Evolutionary conservation across 176 grass and related monocot species (phyloP), one percentile per base, ranked within the genome.

Genomic region (Poa annua): DNA sequence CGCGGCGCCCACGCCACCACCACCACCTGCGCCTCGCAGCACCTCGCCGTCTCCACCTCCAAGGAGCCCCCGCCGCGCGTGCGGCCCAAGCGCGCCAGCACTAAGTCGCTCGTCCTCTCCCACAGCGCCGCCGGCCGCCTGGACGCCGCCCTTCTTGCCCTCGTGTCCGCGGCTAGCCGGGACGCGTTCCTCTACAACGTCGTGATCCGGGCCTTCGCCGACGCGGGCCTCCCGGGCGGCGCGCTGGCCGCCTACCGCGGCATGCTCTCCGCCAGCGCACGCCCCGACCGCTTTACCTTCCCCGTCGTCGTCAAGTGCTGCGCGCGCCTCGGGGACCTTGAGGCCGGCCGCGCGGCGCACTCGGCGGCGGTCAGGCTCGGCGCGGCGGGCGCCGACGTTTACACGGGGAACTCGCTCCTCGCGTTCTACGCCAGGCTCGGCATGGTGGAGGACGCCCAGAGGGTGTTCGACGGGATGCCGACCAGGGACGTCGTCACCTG

Each of bases 401-500:
- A 88, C 83, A 76, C 82, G 33, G 81, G 80, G 83, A 98, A 95
- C 80, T 89, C 96, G 41, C 90, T 98, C 53, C 62, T 95, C 21
- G 60, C 82, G 1, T 74, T 98, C 82, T 95, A 95, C 42, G 83
- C 57, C 15, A 96, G 85, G 78, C 80, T 96, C 45, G 89, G 96
- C 36, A 34, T 94, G 0, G 59, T 99, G 25, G 64, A 1, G 8
- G 81, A 92, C 52, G 91, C 96, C n/a, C 85, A 96, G 82, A 83
- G 57, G 83, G 77, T 94, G 87, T 96, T 99, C 61, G 80, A 93
- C 63, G 87, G 85, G 92, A 96, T 96, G 93, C 91, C 74, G 42
- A 78, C 11, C 25, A 86, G 89, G 51, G 93, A 96, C 62, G 39
- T 78, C 50, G 92, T 99, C n/a, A 88, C 91, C 0, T 96, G 91